phyloP scores from a whole-genome alignment of 2,329 filamentous ascomycete species.

The Parastagonospora avenae region DNA sequence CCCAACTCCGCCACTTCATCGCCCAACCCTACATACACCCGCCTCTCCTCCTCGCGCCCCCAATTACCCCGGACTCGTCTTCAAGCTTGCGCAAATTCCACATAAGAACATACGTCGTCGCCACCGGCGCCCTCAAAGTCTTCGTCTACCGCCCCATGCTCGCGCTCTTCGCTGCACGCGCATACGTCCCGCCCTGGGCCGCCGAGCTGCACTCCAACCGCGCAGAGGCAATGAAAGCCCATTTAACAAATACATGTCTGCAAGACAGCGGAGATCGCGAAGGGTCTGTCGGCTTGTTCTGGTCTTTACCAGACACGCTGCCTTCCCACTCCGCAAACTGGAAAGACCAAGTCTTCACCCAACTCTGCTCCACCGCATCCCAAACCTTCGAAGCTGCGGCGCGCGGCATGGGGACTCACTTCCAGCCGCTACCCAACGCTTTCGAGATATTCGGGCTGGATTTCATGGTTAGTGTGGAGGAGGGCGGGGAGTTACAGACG shows the following conservation, averaged over 20 bases:
- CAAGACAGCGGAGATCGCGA: conserved; percentile 65
- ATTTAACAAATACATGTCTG: conserved; percentile 95
- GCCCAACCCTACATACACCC: conserved; percentile 94
- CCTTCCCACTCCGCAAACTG: conserved; percentile 35
- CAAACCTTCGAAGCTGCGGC: conserved; percentile 88
- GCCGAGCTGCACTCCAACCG: conserved; percentile 19
- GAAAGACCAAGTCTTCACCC: conserved; percentile 69
- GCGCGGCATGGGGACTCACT: conserved; percentile 82
- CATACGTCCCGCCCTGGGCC: conserved; percentile 70
- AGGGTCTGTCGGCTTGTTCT: conserved; percentile 76
- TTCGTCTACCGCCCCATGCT: conserved; percentile 92
- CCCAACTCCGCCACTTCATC: conserved; percentile 93
- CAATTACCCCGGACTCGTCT: conserved; percentile 1
- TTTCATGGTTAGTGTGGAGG: conserved; percentile 69
- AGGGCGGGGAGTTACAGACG: conserved; percentile 54
- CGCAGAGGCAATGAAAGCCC: conserved; percentile 64
- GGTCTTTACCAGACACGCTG: conserved; percentile 61
- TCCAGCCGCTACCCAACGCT: conserved; percentile 83
- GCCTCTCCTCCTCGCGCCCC: conserved; percentile 71
- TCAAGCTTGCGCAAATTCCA: conserved; percentile 80
- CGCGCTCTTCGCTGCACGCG: conserved; percentile 81
- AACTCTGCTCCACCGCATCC: conserved; percentile 75
- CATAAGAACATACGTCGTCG: conserved; percentile 88
- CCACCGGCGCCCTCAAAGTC: conserved; percentile 75
- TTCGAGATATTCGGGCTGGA: conserved; percentile 95